phyloP scores from a whole-genome alignment of 192 early-diverging fungal genomes.

The Podila epigama region DNA sequence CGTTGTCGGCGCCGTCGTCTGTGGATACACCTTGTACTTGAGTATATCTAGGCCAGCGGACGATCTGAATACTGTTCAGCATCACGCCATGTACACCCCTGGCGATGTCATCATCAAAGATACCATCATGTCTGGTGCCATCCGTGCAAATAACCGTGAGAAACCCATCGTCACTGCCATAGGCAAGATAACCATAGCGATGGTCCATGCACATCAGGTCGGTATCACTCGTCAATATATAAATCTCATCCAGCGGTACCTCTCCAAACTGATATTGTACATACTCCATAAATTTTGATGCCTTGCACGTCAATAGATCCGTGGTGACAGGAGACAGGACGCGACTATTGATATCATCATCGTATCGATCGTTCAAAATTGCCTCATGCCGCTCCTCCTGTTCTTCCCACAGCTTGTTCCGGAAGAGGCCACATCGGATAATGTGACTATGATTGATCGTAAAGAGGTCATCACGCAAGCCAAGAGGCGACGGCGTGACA shows the following conservation, averaged over 20 bases:
- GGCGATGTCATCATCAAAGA: neutral
- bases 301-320: constrained; percentile 15
- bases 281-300: constrained; percentile 21
- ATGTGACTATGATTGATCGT: constrained; percentile 8
- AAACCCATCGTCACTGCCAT: constrained; percentile 47
- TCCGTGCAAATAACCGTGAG: constrained; percentile 54
- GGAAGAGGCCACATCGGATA: constrained; percentile 34
- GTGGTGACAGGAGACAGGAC: constrained; percentile 7
- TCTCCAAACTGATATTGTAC: constrained; percentile 9
- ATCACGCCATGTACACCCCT: neutral
- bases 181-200: constrained; percentile 55
- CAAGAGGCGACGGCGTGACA: constrained; percentile 29
- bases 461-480: constrained; percentile 35
- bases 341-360: neutral
- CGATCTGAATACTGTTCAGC: constrained; percentile 36
- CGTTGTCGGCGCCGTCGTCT: neutral
- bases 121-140: neutral
- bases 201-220: constrained; percentile 57
- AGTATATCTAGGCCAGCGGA: constrained; percentile 32
- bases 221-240: constrained; percentile 7
- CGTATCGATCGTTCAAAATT: neutral
- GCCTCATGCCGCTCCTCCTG: neutral
- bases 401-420: too few relatives aligned
- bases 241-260: constrained; percentile 4
- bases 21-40: neutral